Evolutionary conservation across 345 rosid species (phyloP).

Genomic region (Dimocarpus longan): DNA sequence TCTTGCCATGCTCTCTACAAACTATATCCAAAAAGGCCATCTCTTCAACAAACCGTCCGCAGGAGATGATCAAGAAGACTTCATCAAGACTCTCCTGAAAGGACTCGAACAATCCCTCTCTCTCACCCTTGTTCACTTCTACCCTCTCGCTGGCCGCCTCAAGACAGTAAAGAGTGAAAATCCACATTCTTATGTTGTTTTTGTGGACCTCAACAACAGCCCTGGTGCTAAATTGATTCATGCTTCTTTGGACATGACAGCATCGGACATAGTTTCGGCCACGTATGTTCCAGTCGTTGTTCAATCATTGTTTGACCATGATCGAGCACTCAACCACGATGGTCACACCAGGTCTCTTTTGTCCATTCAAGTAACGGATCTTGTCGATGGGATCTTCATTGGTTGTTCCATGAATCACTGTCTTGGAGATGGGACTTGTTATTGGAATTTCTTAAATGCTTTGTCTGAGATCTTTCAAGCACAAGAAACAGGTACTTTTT

Average conservation of each 20-base stretch:
- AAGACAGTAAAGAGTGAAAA: constrained; percentile 27
- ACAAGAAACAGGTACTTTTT: constrained; percentile 13
- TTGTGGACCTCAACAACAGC: constrained; percentile 54
- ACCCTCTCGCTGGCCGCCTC: constrained; percentile 79
- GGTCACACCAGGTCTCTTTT: constrained; percentile 60
- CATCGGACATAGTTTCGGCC: constrained; percentile 50
- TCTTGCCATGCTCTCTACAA: constrained; percentile 56
- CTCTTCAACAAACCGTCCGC: constrained; percentile 53
- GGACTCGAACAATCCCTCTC: constrained; percentile 56
- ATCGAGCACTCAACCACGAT: constrained; percentile 55
- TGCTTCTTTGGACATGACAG: constrained; percentile 41
- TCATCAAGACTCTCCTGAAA: constrained; percentile 36
- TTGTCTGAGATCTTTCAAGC: constrained; percentile 67
- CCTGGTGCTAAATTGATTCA: constrained; percentile 54
- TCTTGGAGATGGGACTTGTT: constrained; percentile 64
- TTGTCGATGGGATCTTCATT: constrained; percentile 68
- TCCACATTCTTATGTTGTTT: constrained; percentile 48
- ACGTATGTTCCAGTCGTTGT: constrained; percentile 55
- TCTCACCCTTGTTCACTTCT: constrained; percentile 61
- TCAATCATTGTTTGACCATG: constrained; percentile 70
- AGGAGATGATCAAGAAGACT: constrained; percentile 17
- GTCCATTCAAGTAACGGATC: constrained; percentile 62
- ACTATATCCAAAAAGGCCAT: constrained; percentile 66
- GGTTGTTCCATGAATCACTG: constrained; percentile 67
- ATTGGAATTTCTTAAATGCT: constrained; percentile 65